Evolutionary conservation across 2,329 filamentous ascomycete genomes (phyloP).

Genomic region (Ramularia endophylla): DNA sequence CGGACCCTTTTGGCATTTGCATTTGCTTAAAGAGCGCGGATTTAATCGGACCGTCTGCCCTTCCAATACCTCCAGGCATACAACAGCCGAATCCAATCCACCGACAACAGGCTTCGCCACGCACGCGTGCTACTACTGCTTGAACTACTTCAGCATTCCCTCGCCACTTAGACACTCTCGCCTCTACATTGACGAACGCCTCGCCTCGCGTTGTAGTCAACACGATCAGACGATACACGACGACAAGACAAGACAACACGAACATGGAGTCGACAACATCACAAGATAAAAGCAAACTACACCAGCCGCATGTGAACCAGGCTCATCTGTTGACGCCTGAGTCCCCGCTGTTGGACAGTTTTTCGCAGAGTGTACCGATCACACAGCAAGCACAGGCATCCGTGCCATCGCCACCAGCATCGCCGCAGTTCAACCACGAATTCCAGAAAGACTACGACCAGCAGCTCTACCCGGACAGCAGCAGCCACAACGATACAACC

Average conservation of each 20-base stretch:
- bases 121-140: slow-evolving; percentile 7
- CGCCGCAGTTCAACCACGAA: slow-evolving; percentile 14
- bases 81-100: slow-evolving; percentile 12
- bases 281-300: slow-evolving; percentile 6
- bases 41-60: slow-evolving; percentile 12
- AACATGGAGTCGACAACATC: slow-evolving; percentile 13
- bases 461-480: slow-evolving; percentile 16
- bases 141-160: background rate
- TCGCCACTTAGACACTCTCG: slow-evolving; percentile 5
- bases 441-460: slow-evolving; percentile 14
- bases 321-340: slow-evolving; percentile 20
- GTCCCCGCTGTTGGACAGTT: slow-evolving; percentile 17
- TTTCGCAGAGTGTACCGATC: slow-evolving; percentile 3
- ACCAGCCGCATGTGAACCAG: background rate
- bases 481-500: slow-evolving; percentile 2
- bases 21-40: slow-evolving; percentile 3
- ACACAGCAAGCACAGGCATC: slow-evolving; percentile 8
- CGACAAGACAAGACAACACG: slow-evolving; percentile 3
- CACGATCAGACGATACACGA: background rate
- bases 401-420: slow-evolving; percentile 17
- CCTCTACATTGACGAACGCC: slow-evolving; percentile 2
- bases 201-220: too few relatives aligned
- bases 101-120: slow-evolving; percentile 18
- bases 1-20: background rate
- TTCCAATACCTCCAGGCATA: slow-evolving; percentile 11